phyloP scores from a whole-genome alignment of 2,329 filamentous ascomycete genomes.

The Rhynchosporium secalis region DNA sequence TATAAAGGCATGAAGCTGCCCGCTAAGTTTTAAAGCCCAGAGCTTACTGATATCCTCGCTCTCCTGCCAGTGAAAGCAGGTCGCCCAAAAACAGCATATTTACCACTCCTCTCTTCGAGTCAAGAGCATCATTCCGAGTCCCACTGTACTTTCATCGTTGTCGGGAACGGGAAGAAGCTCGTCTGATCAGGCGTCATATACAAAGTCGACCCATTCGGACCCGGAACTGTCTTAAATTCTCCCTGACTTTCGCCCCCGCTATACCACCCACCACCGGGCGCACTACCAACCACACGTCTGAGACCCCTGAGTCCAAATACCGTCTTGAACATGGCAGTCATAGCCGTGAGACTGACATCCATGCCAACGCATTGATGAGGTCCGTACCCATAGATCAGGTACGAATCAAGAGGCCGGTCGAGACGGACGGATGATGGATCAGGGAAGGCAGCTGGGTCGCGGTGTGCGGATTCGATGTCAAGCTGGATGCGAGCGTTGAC shows the following conservation, averaged over 20 bases:
- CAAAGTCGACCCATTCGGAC: conserved; percentile 35
- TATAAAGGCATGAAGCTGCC: too few species aligned
- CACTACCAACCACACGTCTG: conserved; percentile 28
- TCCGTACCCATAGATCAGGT: conserved; percentile 65
- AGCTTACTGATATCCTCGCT: too few species aligned
- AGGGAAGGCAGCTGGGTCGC: conserved; percentile 60
- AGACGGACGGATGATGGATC: conserved; percentile 61
- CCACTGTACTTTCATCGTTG: conserved; percentile 38
- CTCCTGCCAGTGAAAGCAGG: too few species aligned
- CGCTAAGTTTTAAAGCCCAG: too few species aligned
- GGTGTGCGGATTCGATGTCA: conserved; percentile 57
- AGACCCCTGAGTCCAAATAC: conserved; percentile 33
- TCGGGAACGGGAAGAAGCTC: conserved; percentile 52
- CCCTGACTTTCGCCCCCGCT: conserved; percentile 40
- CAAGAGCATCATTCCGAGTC: conserved; percentile 24
- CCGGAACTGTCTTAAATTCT: conserved; percentile 30
- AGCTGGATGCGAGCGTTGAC: conserved; percentile 65
- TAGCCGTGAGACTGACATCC: conserved; percentile 58
- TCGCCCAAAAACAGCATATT: too few species aligned
- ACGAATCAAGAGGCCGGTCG: conserved; percentile 60
- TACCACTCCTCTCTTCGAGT: neutral
- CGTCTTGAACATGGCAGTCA: conserved; percentile 48
- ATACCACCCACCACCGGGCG: conserved; percentile 18
- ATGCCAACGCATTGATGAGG: conserved; percentile 63
- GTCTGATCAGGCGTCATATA: conserved; percentile 70